Conservation (phyloP, 305 asterid genomes). For the Solanum hybrid region DNA sequence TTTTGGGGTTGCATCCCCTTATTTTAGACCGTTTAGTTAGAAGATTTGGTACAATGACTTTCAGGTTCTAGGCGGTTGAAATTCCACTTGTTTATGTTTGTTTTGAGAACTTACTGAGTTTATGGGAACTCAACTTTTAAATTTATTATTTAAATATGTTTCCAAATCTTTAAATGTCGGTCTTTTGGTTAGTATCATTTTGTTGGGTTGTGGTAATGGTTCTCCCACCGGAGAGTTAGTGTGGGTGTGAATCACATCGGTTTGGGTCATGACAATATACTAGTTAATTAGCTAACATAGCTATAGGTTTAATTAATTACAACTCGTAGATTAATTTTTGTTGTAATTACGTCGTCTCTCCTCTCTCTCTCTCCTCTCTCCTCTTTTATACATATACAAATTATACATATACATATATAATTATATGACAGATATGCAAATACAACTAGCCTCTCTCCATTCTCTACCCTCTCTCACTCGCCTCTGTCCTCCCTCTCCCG, state of each 20-base stretch:
- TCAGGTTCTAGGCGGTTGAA: neutral
- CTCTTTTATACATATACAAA: neutral
- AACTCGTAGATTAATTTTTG: neutral
- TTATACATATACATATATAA: neutral
- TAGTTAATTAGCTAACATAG: neutral
- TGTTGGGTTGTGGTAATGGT: neutral
- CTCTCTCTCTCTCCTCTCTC: neutral
- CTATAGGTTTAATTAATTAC: neutral
- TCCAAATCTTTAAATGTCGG: neutral
- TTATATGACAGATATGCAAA: neutral
- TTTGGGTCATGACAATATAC: neutral
- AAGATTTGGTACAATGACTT: neutral
- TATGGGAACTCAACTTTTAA: neutral
- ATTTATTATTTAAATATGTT: neutral
- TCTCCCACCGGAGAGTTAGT: neutral
- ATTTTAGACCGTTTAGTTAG: neutral
- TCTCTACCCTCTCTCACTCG: neutral
- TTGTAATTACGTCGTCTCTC: neutral
- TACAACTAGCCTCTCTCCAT: neutral
- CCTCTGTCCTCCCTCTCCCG: neutral
- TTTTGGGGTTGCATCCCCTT: neutral
- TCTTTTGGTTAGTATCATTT: neutral
- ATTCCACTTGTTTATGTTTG: neutral
- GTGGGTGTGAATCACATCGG: neutral
- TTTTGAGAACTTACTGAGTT: neutral